phyloP scores from a whole-genome alignment of 306 rosid species.

The Citrullus mucosospermus region DNA sequence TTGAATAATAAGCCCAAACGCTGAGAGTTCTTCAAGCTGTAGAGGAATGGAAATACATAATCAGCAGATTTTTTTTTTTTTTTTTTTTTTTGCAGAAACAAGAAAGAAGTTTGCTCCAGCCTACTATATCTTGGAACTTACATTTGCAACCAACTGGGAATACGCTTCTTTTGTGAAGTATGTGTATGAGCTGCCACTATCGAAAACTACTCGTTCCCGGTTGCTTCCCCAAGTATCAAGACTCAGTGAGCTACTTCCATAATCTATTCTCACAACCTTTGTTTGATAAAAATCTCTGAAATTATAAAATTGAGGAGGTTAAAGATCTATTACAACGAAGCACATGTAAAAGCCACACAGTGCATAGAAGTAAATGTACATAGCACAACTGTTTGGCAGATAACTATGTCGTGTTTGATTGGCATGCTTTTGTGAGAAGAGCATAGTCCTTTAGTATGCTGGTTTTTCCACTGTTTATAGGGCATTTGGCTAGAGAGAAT shows the following conservation, averaged over 20 bases:
- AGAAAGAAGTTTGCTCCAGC: not conserved
- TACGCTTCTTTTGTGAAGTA: slow-evolving; percentile 56
- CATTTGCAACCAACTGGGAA: slow-evolving; percentile 47
- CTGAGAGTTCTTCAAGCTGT: slow-evolving; percentile 55
- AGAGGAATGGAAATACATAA: not conserved
- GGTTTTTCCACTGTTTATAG: not conserved
- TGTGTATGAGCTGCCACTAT: slow-evolving; percentile 77
- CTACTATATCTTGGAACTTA: slow-evolving; percentile 22
- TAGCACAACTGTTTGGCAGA: not conserved
- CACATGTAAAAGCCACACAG: not conserved
- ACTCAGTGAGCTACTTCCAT: slow-evolving; percentile 42
- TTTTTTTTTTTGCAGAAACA: not conserved
- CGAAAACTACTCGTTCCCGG: slow-evolving; percentile 42
- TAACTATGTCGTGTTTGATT: not conserved
- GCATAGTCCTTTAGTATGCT: not conserved
- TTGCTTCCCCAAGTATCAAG: slow-evolving; percentile 26
- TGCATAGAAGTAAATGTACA: not conserved
- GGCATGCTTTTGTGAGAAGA: not conserved
- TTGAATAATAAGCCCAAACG: slow-evolving; percentile 28
- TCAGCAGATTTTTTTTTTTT: not conserved
- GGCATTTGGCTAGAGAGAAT: not conserved
- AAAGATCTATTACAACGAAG: not conserved
- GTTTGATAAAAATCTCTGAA: slow-evolving; percentile 52
- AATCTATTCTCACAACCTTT: slow-evolving; percentile 34
- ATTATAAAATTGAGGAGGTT: not conserved